phyloP scores from a whole-genome alignment of 352 stramenopile genomes.

The Pythium dissimile region DNA sequence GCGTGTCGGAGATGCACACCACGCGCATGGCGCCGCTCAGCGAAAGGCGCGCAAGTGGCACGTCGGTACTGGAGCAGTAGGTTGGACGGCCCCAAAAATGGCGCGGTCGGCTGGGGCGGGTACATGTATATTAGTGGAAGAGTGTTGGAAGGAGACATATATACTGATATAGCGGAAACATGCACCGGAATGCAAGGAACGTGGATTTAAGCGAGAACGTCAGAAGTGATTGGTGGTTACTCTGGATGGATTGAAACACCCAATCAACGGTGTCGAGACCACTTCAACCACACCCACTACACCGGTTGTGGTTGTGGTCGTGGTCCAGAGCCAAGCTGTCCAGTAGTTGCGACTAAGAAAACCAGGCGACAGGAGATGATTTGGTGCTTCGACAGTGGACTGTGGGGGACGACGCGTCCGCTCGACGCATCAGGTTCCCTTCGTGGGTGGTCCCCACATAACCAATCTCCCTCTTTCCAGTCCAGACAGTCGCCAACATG shows the following conservation, averaged over 20 bases:
- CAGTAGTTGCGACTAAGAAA: constrained; percentile 7
- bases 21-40: constrained; percentile 37
- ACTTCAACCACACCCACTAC: constrained; percentile 2
- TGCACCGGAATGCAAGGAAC: constrained; percentile 1
- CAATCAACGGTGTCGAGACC: background rate
- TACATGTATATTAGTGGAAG: background rate
- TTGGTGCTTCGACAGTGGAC: background rate
- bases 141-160: background rate
- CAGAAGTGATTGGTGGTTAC: constrained; percentile 2
- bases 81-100: background rate
- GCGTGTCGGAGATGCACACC: constrained; percentile 76
- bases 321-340: too few relatives aligned
- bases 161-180: background rate
- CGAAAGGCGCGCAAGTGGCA: background rate
- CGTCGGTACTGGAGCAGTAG: too few relatives aligned
- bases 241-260: background rate
- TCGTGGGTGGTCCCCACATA: too few relatives aligned
- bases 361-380: background rate
- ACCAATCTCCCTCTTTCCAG: background rate
- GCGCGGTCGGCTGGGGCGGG: background rate
- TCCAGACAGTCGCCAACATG: background rate
- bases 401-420: constrained; percentile 4
- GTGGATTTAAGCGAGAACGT: background rate
- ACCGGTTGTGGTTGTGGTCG: too few relatives aligned
- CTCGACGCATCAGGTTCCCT: background rate